Evolutionary conservation across 495 filamentous ascomycete genomes (phyloP), one percentile per base, ranked within the genome.

Genomic region (Tuber magnatum): DNA sequence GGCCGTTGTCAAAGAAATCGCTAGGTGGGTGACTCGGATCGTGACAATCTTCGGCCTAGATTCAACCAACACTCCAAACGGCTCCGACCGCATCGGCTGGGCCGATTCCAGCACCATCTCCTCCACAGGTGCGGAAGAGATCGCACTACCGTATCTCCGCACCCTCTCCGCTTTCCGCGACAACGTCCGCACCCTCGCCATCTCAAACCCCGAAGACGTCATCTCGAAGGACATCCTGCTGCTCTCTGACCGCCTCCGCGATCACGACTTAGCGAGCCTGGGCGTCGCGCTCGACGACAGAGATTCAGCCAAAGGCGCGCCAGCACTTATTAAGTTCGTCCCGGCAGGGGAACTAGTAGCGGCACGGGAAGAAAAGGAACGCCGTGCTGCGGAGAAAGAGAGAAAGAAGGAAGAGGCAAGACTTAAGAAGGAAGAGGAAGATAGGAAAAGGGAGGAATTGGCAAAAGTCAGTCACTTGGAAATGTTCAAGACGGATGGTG

Each of bases 201-300:
- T 90, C 5, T 77, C 85, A 0, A 82, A 87, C 24, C 81, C 89
- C 0, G 82, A 86, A 1, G 84, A 88, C 32, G 84, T 87, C 1
- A 79, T 85, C 24, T 84, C 85, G 1, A 91, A 91, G 82, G 87
- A 91, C 20, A 84, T 94, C 22, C 86, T 94, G 9, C 76, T 86
- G 0, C 88, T 97, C 69, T 94, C 91, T 78, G 94, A 97, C 81
- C 86, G 87, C 8, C 87, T 98, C 69, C 91, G 94, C 40, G 91
- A 97, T 80, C 84, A 88, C 40, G 89, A 92, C 72, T 89, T 98
- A 43, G 92, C 91, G 71, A 87, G 92, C 70, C 85, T 94, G 0
- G 92, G 90, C 32, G 89, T 97, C 38, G 94, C 95, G 77, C 90
- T 98, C 16, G 94, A 97, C 80, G 94, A 98, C 81, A 90, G 92